These are phyloP conservation scores for Leccinum olivaceopallidum DNA, from an alignment of 768 basidiomycete species.

Conservation along the genomic window DNA sequence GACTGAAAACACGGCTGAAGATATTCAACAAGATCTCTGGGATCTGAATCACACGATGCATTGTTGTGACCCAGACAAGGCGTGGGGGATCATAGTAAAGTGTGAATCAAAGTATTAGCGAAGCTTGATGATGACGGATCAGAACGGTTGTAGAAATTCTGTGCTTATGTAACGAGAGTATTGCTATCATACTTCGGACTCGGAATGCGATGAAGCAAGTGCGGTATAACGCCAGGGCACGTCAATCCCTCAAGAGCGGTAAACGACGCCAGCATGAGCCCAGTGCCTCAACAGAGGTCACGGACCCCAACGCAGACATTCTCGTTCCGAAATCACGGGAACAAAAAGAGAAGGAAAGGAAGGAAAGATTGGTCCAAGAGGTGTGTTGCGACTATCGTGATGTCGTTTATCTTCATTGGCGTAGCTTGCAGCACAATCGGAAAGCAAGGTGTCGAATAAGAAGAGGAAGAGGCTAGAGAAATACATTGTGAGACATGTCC, in stretches of 20 bases:
- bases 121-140: too few relatives aligned
- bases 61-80: too few relatives aligned
- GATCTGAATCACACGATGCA: not conserved
- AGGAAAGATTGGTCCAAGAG: conserved; percentile 61
- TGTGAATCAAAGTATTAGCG: too few relatives aligned
- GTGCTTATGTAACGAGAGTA: conserved; percentile 4
- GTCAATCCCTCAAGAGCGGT: conserved; percentile 67
- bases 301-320: conserved; percentile 60
- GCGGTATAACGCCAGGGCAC: conserved; percentile 64
- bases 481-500: conserved; percentile 68
- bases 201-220: conserved; percentile 18
- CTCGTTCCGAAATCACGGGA: conserved; percentile 58
- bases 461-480: conserved; percentile 90
- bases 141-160: too few relatives aligned
- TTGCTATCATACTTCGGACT: not conserved
- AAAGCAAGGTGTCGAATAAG: conserved; percentile 77
- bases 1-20: not conserved
- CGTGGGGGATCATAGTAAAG: too few relatives aligned
- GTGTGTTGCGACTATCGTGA: conserved; percentile 36
- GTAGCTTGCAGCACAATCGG: conserved; percentile 45
- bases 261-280: conserved; percentile 40
- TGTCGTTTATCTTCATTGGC: conserved; percentile 3
- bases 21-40: not conserved
- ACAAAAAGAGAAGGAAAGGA: conserved; percentile 59
- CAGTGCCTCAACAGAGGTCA: conserved; percentile 25